A percentile compares a stretch with the other conserved stretches of the same genome.
Conservation (phyloP, 208 protist species). For the Trypanosoma brucei region DNA sequence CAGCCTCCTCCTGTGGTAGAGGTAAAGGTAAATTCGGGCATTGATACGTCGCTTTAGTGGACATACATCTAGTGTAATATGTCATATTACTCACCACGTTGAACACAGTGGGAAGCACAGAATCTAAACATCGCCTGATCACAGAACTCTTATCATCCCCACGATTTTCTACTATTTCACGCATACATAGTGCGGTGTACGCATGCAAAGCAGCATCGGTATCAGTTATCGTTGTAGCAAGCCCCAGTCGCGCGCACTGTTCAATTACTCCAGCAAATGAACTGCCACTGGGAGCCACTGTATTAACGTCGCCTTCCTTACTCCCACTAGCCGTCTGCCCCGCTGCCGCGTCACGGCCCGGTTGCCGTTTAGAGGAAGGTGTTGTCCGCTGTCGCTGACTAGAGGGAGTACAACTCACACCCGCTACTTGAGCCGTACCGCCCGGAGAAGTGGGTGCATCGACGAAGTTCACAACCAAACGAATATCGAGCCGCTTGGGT, state of each 20-base stretch:
- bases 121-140: conserved; percentile 13
- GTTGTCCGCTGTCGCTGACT: neutral
- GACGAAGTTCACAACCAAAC: conserved; percentile 23
- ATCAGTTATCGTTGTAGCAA: neutral
- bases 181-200: conserved; percentile 8
- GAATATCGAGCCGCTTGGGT: conserved; percentile 7
- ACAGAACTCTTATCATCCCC: conserved; percentile 11
- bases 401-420: neutral
- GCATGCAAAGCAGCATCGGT: neutral
- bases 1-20: neutral
- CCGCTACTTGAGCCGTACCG: too few species aligned
- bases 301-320: conserved; percentile 4
- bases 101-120: conserved; percentile 11
- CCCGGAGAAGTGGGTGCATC: neutral
- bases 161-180: conserved; percentile 12
- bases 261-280: conserved; percentile 13
- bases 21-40: neutral
- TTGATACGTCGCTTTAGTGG: conserved; percentile 3
- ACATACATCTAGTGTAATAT: conserved; percentile 12
- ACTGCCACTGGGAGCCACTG: neutral
- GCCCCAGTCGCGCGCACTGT: neutral
- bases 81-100: conserved; percentile 12
- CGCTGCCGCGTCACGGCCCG: neutral
- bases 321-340: neutral
- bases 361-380: neutral